These are phyloP conservation scores for Penicillium subrubescens DNA, from an alignment of 495 filamentous ascomycete genomes.

Conservation along the genomic window DNA sequence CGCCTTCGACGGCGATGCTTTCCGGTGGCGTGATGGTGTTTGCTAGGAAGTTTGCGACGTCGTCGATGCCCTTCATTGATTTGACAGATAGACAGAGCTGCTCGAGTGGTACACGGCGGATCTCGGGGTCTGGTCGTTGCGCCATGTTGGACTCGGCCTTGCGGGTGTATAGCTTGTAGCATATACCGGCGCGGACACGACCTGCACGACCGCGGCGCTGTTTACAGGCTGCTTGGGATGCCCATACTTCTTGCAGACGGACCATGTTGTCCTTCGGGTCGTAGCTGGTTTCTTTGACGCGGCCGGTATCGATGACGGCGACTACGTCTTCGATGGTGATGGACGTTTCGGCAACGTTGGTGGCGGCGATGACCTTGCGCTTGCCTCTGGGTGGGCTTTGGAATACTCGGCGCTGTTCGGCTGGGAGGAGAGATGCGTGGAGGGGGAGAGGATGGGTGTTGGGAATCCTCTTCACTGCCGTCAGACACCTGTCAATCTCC, in stretches of 20 bases:
- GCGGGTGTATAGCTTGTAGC: slow-evolving; percentile 93
- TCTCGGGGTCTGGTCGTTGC: slow-evolving; percentile 89
- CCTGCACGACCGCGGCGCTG: slow-evolving; percentile 95
- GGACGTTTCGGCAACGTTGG: slow-evolving; percentile 96
- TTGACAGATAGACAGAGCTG: slow-evolving; percentile 92
- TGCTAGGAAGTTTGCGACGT: slow-evolving; percentile 78
- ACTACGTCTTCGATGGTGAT: slow-evolving; percentile 98
- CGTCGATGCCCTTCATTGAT: slow-evolving; percentile 81
- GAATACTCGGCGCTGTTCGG: slow-evolving; percentile 87
- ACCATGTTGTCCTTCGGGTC: slow-evolving; percentile 93
- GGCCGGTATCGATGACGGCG: slow-evolving; percentile 91
- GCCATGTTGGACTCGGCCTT: slow-evolving; percentile 85
- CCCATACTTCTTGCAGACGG: slow-evolving; percentile 91
- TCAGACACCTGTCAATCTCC: slow-evolving; percentile 84
- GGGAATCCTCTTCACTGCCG: slow-evolving; percentile 65
- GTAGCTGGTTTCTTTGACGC: slow-evolving; percentile 95
- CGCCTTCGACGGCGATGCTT: slow-evolving; percentile 79
- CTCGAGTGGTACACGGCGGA: slow-evolving; percentile 88
- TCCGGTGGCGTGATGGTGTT: slow-evolving; percentile 88
- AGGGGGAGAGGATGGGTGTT: slow-evolving; percentile 81
- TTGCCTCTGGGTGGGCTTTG: slow-evolving; percentile 71
- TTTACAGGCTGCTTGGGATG: slow-evolving; percentile 91
- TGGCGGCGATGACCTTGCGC: slow-evolving; percentile 89
- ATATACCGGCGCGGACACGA: slow-evolving; percentile 84
- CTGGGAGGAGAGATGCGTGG: slow-evolving; percentile 86